Evolutionary conservation across 2,329 filamentous ascomycete genomes (phyloP).

Genomic region (Diaporthe longicolla): DNA sequence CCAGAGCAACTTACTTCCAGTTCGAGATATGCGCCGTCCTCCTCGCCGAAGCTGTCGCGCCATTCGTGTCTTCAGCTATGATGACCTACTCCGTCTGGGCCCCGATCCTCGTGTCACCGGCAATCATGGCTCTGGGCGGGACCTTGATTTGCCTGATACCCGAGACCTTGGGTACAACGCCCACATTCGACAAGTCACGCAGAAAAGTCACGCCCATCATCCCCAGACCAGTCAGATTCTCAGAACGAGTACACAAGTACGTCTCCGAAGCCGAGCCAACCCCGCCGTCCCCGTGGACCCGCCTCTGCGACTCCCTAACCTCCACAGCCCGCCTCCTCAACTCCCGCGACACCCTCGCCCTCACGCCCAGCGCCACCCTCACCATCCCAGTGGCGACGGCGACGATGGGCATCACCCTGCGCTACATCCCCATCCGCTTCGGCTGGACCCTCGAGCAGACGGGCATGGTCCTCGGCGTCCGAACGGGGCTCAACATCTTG

Average conservation of each 20-base stretch:
- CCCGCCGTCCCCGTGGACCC: background rate
- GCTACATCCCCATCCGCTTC: conserved; percentile 36
- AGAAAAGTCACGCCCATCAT: background rate
- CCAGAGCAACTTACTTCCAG: conserved; percentile 32
- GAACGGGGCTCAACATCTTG: conserved; percentile 30
- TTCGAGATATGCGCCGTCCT: conserved; percentile 37
- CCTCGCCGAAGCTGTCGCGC: conserved; percentile 34
- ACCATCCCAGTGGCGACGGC: conserved; percentile 15
- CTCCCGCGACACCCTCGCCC: conserved; percentile 11
- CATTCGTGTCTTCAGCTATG: conserved; percentile 33
- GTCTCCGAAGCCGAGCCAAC: background rate
- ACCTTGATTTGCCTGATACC: conserved; percentile 29
- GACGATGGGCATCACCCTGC: conserved; percentile 31
- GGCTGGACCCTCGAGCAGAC: conserved; percentile 29
- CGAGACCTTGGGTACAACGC: conserved; percentile 15
- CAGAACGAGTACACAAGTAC: background rate
- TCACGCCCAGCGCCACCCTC: conserved; percentile 27
- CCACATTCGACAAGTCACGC: background rate
- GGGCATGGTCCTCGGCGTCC: conserved; percentile 31
- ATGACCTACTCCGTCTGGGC: conserved; percentile 37
- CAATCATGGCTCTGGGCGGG: conserved; percentile 20
- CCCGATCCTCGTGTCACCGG: conserved; percentile 39
- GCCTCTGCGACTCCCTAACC: background rate
- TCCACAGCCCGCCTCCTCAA: conserved; percentile 1
- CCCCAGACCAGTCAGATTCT: background rate